Conservation (phyloP, 2,329 filamentous ascomycete genomes). For the Neonectria faginata region DNA sequence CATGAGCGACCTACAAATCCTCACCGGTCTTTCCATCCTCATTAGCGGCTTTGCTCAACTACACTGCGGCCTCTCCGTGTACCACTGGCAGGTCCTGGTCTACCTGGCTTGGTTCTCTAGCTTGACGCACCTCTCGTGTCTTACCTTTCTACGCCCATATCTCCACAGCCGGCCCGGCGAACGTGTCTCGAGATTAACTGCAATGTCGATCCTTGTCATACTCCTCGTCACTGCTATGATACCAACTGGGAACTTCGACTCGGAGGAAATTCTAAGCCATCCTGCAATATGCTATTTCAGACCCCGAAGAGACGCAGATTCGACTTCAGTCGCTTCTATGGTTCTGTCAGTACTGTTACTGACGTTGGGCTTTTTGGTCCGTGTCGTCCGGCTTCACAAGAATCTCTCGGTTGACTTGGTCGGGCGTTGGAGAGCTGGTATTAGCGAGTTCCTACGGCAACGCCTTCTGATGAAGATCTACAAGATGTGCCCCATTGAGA, state of each 20-base stretch:
- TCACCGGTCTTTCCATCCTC: constrained; percentile 3
- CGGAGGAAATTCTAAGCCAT: not conserved
- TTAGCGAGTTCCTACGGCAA: not conserved
- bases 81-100: constrained; percentile 6
- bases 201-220: not conserved
- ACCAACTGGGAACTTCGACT: not conserved
- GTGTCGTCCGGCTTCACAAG: not conserved
- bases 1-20: not conserved
- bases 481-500: not conserved
- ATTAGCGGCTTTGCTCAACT: constrained; percentile 1
- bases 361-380: not conserved
- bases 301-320: not conserved
- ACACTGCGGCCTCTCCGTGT: not conserved
- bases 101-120: constrained; percentile 9
- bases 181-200: not conserved
- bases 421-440: not conserved
- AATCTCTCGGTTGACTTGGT: not conserved
- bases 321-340: not conserved
- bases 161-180: not conserved
- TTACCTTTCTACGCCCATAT: not conserved
- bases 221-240: not conserved
- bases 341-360: not conserved
- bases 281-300: not conserved
- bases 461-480: not conserved
- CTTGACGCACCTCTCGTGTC: not conserved